A percentile compares a stretch with the other conserved stretches of the same genome.
These are phyloP conservation scores for Saccharomyces kudriavzevii DNA, from an alignment of 805 yeast genomes.

Conservation along the genomic window DNA sequence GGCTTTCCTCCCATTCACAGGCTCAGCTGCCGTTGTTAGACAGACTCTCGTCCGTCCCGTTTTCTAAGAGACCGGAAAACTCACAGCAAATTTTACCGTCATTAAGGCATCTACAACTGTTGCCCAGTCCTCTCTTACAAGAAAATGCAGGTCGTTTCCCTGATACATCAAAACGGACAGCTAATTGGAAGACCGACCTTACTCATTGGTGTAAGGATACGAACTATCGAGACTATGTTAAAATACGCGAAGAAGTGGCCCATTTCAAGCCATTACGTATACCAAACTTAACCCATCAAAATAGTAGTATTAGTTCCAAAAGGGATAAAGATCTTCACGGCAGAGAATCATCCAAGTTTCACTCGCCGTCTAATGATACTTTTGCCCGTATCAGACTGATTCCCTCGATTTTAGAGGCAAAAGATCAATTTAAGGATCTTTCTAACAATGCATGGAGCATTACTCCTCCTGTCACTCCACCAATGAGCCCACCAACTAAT, in stretches of 20 bases:
- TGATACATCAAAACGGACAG: conserved; percentile 28
- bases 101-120: conserved; percentile 24
- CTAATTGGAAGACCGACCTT: conserved; percentile 27
- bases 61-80: not conserved
- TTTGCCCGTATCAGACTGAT: conserved; percentile 10
- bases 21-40: conserved; percentile 1
- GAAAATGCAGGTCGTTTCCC: conserved; percentile 28
- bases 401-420: conserved; percentile 25
- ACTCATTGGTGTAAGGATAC: conserved; percentile 29
- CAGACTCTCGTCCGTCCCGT: not conserved
- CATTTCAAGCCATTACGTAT: conserved; percentile 1
- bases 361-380: not conserved
- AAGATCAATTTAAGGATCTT: conserved; percentile 10
- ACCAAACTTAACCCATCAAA: not conserved
- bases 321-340: not conserved
- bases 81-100: conserved; percentile 21
- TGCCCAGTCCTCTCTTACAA: conserved; percentile 26
- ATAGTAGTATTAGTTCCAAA: not conserved
- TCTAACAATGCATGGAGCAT: conserved; percentile 8
- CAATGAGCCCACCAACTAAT: conserved; percentile 19
- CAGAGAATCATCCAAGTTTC: not conserved
- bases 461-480: conserved; percentile 28
- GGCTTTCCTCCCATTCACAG: not conserved
- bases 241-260: conserved; percentile 16
- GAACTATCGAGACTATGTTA: conserved; percentile 25